Evolutionary conservation across 2,329 filamentous ascomycete genomes (phyloP), one percentile per base, ranked within the genome.

Genomic region (Zymoseptoria pseudotritici): DNA sequence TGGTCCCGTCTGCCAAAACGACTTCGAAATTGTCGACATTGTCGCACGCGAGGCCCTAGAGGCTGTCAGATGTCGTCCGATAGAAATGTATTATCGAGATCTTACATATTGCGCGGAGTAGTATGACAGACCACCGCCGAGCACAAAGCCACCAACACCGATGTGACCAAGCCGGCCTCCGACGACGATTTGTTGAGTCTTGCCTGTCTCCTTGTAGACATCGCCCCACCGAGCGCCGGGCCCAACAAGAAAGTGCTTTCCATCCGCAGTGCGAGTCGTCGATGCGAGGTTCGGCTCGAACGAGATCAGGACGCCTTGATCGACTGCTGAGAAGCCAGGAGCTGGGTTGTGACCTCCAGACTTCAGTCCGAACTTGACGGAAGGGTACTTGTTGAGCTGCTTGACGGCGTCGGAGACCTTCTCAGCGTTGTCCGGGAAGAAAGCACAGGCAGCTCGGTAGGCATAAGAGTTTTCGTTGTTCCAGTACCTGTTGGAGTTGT

Each of bases 321-420:
- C 73, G 51, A 78, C 76, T 64, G 75, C 79, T 3, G 76, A 74
- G 59, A 78, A 80, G 36, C 76, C 76, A 59, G 77, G 75, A 60
- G 78, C 80, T 1, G 76, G 76, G 59, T 77, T 76, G 65, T 80
- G 78, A 0, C 78, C 78, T 7, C 81, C 82, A 9, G 78, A 76
- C 68, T 81, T 78, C 71, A 84, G 76, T 21, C 82, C 84, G 53
- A 86, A 82, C 5, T 81, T 71, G 58, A 79, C 80, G 46, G 76
- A 73, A 50, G 77, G 77, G 36, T 77, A 70, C 7, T 74, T 76
- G 20, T 73, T 75, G 11, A 86, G 75, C 29, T 80, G 74, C 24
- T 75, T 76, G 53, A 86, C 75, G n/a, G 83, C 76, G 9, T 76
- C 74, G 0, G 81, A 76, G 46, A 86, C 81, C 66, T 86, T 80